phyloP scores from a whole-genome alignment of 116 monocot species.

The Phalaenopsis hybrid region DNA sequence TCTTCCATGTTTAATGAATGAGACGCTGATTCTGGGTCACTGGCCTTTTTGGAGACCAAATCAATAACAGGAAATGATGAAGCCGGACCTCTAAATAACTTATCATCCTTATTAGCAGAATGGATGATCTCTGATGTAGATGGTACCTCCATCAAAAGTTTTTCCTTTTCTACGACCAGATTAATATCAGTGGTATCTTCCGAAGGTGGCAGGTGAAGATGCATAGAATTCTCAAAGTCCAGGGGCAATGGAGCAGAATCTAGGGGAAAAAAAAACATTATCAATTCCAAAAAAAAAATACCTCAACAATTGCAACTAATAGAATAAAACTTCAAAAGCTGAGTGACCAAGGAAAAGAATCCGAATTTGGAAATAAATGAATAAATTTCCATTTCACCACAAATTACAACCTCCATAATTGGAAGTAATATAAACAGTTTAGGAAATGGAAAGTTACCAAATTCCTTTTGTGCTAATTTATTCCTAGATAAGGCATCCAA shows the following conservation, averaged over 20 bases:
- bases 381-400: background rate
- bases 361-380: background rate
- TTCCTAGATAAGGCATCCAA: constrained; percentile 9
- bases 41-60: background rate
- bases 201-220: background rate
- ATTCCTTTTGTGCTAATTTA: constrained; percentile 12
- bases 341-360: background rate
- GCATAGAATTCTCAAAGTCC: background rate
- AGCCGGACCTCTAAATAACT: background rate
- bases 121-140: constrained; percentile 1
- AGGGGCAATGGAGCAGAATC: too few species aligned
- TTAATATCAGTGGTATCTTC: background rate
- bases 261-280: too few species aligned
- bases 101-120: background rate
- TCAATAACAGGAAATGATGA: background rate
- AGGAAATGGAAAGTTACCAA: constrained; percentile 18
- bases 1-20: background rate
- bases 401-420: background rate
- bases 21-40: background rate
- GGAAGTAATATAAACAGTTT: background rate
- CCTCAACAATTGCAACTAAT: too few species aligned
- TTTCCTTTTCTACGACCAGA: constrained; percentile 4
- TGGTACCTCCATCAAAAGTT: background rate
- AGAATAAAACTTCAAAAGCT: too few species aligned
- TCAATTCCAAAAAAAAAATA: too few species aligned